These are phyloP conservation scores for Colletotrichum cordylinicola DNA, from an alignment of 2,329 filamentous ascomycete genomes.

Conservation along the genomic window DNA sequence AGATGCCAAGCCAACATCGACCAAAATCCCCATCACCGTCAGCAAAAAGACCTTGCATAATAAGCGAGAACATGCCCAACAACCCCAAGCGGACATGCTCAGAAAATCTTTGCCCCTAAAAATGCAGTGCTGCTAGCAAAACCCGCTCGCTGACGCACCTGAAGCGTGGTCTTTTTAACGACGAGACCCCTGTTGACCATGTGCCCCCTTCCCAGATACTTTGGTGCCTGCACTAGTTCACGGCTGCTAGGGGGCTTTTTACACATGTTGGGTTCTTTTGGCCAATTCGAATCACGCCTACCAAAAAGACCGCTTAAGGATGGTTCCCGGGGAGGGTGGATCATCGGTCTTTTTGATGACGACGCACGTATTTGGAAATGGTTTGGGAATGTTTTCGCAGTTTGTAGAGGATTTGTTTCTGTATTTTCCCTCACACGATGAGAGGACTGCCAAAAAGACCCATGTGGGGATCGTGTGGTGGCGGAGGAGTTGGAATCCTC, in stretches of 20 bases:
- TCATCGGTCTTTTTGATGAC: neutral
- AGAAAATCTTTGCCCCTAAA: neutral
- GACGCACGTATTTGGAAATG: neutral
- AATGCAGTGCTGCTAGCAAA: neutral
- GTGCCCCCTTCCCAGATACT: neutral
- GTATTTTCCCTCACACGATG: neutral
- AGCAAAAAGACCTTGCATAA: neutral
- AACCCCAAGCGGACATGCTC: neutral
- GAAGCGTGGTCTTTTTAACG: neutral
- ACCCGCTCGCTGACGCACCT: neutral
- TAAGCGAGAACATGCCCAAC: neutral
- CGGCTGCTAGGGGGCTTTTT: neutral
- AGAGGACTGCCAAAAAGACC: neutral
- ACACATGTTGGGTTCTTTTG: neutral
- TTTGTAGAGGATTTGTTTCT: neutral
- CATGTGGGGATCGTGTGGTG: neutral
- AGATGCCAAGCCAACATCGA: neutral
- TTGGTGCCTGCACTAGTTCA: neutral
- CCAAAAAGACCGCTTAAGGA: neutral
- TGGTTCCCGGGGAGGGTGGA: rapidly evolving
- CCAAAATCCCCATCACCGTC: neutral
- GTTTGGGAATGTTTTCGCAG: neutral
- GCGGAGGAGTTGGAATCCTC: neutral
- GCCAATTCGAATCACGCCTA: neutral
- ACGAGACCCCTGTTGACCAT: neutral